Base-by-base conservation (phyloP, 148 eudicot species). In the Oxyria digyna region DNA sequence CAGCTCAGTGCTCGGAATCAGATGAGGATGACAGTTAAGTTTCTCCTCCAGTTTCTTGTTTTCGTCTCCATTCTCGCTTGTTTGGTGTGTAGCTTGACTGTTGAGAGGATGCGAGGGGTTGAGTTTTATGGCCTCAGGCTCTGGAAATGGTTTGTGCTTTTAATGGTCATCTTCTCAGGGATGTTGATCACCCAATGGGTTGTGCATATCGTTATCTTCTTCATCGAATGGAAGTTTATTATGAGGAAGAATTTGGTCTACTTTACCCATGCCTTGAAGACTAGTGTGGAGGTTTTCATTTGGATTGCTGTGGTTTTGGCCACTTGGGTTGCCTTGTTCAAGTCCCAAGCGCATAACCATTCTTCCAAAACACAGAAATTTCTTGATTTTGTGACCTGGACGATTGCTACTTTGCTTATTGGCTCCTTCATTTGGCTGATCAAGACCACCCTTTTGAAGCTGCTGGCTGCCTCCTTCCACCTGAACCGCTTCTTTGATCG, bases 381-480 rank as follows among this genome's bases (percentile, higher is more conserved):
- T 27, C 68, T 42, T 4, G 55, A 68, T 23, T 21, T 68, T 26
- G 74, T 92, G 23, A 85, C 89, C 0, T 78, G 84, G 84, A 79
- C 78, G 42, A 69, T 89, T 33, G 80, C 71, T 27, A 64, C 97
- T 23, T 52, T 87, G 35, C 81, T 89, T 1, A 78, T 92, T 18
- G 96, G 91, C 8, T 65, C 91, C 0, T 73, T 79, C 64, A 42
- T 89, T 74, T 92, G 96, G 96, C 45, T 92, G 15, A n/a, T 89
- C 45, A 92, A 92, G 80, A 89, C 87, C 33, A 71, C 87, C 11
- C 73, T 92, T 54, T 72, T 92, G 3, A 92, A 92, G 72, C 73
- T 89, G 21, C 74, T 92, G 73, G 93, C 97, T 1, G 78, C 97
- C 10, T 85, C 97, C 0, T 92, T 92, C 78, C 96, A 87, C 40